A percentile compares a stretch with the other conserved stretches of the same genome.
phyloP scores from a whole-genome alignment of 1,284 basidiomycete genomes.

The Phellinidium pouzarii region DNA sequence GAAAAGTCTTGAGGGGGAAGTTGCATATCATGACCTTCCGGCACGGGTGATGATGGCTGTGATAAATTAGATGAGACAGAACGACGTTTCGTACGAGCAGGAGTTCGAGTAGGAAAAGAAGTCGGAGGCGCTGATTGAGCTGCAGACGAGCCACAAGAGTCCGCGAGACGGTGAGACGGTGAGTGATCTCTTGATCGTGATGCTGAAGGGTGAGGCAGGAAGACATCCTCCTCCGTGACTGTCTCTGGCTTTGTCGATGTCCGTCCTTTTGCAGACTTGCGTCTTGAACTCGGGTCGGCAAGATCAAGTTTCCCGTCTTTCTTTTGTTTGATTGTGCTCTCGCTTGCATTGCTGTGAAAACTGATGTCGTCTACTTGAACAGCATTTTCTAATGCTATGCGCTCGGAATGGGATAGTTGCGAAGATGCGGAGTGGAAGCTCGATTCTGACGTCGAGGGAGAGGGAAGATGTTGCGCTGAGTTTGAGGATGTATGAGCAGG shows the following conservation, averaged over 20 bases:
- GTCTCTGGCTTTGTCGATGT: slow-evolving; percentile 32
- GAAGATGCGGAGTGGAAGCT: slow-evolving; percentile 50
- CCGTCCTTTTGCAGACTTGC: slow-evolving; percentile 5
- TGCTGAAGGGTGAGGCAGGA: slow-evolving; percentile 13
- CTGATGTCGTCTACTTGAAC: slow-evolving; percentile 32
- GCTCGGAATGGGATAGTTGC: slow-evolving; percentile 44
- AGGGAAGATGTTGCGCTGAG: slow-evolving; percentile 28
- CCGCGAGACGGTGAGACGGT: slow-evolving; percentile 26
- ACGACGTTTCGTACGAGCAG: slow-evolving; percentile 88
- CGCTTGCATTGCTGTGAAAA: slow-evolving; percentile 44
- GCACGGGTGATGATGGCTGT: slow-evolving; percentile 44
- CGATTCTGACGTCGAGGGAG: slow-evolving; percentile 39
- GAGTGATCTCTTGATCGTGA: slow-evolving; percentile 21
- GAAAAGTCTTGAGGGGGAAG: slow-evolving; percentile 62
- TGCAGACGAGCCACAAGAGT: slow-evolving; percentile 11
- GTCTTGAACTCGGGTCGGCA: slow-evolving; percentile 9
- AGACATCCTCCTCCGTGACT: slow-evolving; percentile 39
- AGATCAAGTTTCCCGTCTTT: slow-evolving; percentile 25
- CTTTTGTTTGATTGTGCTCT: slow-evolving; percentile 41
- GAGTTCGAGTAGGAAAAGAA: slow-evolving; percentile 70
- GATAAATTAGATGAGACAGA: slow-evolving; percentile 83
- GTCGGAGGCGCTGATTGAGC: slow-evolving; percentile 42
- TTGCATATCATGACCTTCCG: slow-evolving; percentile 39
- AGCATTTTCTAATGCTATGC: slow-evolving; percentile 48
- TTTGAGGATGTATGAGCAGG: slow-evolving; percentile 20